Evolutionary conservation across 1,139 yeast species (phyloP).

Genomic region (Sugiyamaella paludigena): DNA sequence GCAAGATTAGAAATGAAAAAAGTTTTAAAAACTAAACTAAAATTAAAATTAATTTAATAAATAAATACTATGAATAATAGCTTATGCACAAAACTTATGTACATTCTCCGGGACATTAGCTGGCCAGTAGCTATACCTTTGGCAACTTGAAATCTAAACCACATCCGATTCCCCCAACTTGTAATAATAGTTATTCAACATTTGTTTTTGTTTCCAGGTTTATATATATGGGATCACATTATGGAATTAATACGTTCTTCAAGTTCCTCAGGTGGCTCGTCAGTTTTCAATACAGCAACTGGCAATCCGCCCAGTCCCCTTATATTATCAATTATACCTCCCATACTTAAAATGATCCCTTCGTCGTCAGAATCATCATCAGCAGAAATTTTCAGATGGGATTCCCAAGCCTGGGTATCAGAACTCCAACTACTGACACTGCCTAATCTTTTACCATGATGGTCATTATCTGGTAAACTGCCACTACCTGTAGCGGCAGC

Average conservation of each 20-base stretch:
- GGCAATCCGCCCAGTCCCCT: conserved; percentile 10
- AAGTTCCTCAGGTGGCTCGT: background rate
- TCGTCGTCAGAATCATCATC: conserved; percentile 33
- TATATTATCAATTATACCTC: conserved; percentile 24
- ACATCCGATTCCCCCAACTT: too few relatives aligned
- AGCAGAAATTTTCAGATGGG: conserved; percentile 24
- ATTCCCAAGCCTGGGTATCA: conserved; percentile 27
- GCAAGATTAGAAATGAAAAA: background rate
- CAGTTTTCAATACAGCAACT: background rate
- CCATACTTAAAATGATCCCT: conserved; percentile 26
- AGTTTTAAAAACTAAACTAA: background rate
- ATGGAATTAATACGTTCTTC: conserved; percentile 1
- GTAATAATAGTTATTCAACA: too few relatives aligned
- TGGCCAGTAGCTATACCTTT: too few relatives aligned
- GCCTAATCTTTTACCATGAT: background rate
- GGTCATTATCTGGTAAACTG: too few relatives aligned
- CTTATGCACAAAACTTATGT: background rate
- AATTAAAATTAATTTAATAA: conserved; percentile 4
- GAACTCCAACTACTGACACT: conserved; percentile 12
- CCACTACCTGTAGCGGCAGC: background rate
- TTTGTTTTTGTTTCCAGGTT: too few relatives aligned
- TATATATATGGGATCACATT: background rate
- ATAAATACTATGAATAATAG: too few relatives aligned
- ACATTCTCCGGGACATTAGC: too few relatives aligned
- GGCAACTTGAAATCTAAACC: too few relatives aligned